Base-by-base conservation (phyloP, 2,329 filamentous ascomycete species). In the Phaeosphaeriaceae sp. region DNA sequence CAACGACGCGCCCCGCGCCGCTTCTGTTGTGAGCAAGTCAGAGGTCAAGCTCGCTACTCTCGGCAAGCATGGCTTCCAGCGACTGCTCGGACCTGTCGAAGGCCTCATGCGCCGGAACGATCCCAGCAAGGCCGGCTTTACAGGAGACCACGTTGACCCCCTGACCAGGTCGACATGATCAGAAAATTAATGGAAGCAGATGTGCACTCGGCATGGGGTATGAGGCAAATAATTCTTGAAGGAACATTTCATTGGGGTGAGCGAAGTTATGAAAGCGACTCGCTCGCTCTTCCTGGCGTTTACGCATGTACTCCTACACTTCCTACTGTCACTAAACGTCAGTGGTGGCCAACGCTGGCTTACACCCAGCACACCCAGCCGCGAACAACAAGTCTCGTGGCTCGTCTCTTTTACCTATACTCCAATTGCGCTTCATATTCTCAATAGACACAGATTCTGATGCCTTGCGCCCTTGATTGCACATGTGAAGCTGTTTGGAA, bases 1-100 rank as follows among this genome's bases (percentile, higher is more conserved):
- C 68, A 96, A 98, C 68, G 94, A 99, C 74, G 92, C 93, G 55
- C 95, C 95, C 9, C 89, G 95, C 74, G 94, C 94, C 40, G 95
- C 95, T 52, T 97, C 91, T 68, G 89, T 99, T 53, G 83, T 96
- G 49, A 92, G 92, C 70, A 86, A 88, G 77, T 91, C 91, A 7
- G 92, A 97, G 63, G 91, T 97, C 76, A 98, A 97, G 82, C 92
- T 98, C 52, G 95, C 94, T 4, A 93, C 90, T 50, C 83, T 99
- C 49, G 93, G 93, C 67, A 97, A 97, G 80, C 92, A 93, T 70
- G 95, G 94, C 6, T 99, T 99, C 81, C 94, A 97, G 82, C 86
- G 95, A 68, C 82, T 99, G 70, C 83, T 99, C 32, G 95, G 95
- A 1, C 94, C 94, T 0, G 94, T 98, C 26, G 93, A 97, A 79